Conservation (phyloP, 1,284 basidiomycete species). For the Fomitiporia mediterranea region DNA sequence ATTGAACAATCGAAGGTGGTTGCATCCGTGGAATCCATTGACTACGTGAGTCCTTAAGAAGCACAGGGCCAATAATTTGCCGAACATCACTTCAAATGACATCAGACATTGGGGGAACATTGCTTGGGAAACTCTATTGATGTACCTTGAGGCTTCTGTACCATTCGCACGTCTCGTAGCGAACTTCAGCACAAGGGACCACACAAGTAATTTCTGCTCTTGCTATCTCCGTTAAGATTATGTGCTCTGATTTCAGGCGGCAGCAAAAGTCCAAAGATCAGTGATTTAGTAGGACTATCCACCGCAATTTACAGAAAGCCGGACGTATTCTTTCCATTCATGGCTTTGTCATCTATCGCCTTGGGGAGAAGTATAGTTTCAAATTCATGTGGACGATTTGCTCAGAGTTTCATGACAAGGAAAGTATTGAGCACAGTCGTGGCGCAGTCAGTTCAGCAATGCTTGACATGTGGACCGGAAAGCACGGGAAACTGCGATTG, state of each 20-base stretch:
- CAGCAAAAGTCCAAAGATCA: not conserved
- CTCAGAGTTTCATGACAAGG: constrained; percentile 39
- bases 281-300: not conserved
- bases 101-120: constrained; percentile 21
- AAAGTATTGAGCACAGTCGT: constrained; percentile 35
- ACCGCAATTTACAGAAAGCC: constrained; percentile 19
- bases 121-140: constrained; percentile 19
- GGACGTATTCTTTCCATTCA: constrained; percentile 37
- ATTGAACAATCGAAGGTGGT: constrained; percentile 36
- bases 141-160: constrained; percentile 13
- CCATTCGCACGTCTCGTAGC: constrained; percentile 16
- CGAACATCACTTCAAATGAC: not conserved
- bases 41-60: constrained; percentile 40
- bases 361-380: constrained; percentile 19
- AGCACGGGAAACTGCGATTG: constrained; percentile 38
- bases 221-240: not conserved
- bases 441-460: constrained; percentile 36
- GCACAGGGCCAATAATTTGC: constrained; percentile 31
- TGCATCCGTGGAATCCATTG: constrained; percentile 36
- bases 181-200: no score
- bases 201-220: not conserved
- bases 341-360: constrained; percentile 43
- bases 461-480: constrained; percentile 38
- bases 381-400: constrained; percentile 37
- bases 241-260: constrained; percentile 2